Conservation (phyloP, 768 basidiomycete genomes). For the Amanita exitialis region DNA sequence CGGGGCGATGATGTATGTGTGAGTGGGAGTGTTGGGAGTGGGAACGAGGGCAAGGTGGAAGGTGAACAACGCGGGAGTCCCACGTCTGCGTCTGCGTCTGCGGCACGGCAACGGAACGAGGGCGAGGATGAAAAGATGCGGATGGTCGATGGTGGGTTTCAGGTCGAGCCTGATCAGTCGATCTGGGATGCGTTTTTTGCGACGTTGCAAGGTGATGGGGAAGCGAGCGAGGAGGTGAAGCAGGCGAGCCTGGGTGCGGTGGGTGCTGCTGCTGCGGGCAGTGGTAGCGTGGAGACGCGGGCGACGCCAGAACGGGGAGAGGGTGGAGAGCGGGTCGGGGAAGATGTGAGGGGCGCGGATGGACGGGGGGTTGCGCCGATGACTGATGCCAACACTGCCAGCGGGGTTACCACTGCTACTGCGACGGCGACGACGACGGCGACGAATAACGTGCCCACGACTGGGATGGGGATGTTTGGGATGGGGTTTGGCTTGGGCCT, state of each 20-base stretch:
- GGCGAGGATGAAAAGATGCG: neutral
- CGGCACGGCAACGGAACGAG: neutral
- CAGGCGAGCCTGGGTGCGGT: neutral
- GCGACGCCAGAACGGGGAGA: neutral
- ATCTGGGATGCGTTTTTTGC: slow-evolving; percentile 11
- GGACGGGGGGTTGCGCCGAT: neutral
- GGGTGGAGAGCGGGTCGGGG: neutral
- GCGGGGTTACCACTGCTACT: neutral
- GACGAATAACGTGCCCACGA: neutral
- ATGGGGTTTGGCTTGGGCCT: slow-evolving; percentile 13
- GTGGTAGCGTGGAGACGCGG: neutral
- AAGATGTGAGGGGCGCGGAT: neutral
- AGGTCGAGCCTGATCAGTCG: slow-evolving; percentile 8
- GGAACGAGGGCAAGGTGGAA: no score
- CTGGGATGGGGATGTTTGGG: slow-evolving; percentile 12
- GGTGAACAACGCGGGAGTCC: no score
- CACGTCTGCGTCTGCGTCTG: no score
- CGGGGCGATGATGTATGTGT: no score
- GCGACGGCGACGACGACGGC: neutral
- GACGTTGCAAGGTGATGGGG: slow-evolving; percentile 8
- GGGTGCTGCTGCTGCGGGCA: neutral
- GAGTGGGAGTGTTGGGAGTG: no score
- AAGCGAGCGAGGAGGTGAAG: neutral
- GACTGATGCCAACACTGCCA: no score
- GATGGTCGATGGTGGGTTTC: neutral